phyloP scores from a whole-genome alignment of 768 basidiomycete genomes.

The Phaeotremella skinneri region DNA sequence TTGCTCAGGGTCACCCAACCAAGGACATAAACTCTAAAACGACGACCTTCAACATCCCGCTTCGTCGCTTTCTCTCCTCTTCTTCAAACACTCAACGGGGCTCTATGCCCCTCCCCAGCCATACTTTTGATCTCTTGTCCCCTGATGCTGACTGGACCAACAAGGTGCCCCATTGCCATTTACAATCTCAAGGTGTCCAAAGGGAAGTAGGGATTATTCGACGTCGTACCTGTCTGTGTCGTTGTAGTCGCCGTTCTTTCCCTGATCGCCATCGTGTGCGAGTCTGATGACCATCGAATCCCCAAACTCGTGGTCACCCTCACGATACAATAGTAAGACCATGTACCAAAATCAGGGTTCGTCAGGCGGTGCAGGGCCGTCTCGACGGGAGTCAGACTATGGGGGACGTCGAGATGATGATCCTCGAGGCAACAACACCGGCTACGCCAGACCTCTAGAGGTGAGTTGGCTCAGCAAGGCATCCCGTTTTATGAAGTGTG shows the following conservation, averaged over 20 bases:
- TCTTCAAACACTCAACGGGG: not conserved
- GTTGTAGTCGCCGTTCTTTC: too few species aligned
- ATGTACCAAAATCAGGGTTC: not conserved
- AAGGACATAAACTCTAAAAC: conserved; percentile 1
- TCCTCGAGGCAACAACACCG: not conserved
- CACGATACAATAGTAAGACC: not conserved
- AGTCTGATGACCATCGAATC: not conserved
- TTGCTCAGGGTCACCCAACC: too few species aligned
- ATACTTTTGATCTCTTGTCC: conserved; percentile 1
- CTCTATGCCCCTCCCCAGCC: not conserved
- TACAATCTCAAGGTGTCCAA: too few species aligned
- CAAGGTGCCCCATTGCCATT: too few species aligned
- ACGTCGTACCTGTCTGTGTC: too few species aligned
- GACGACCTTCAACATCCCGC: not conserved
- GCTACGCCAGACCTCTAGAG: not conserved
- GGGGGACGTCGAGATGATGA: not conserved
- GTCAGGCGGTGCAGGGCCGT: not conserved
- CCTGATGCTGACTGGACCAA: too few species aligned
- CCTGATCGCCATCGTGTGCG: not conserved
- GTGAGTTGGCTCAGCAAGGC: too few species aligned
- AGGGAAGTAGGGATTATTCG: too few species aligned
- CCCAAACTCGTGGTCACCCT: not conserved
- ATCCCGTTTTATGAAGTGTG: too few species aligned
- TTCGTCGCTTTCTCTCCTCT: not conserved
- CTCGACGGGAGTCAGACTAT: not conserved